These are phyloP conservation scores for Neohortaea acidophila DNA, from an alignment of 495 filamentous ascomycete species.

Conservation along the genomic window DNA sequence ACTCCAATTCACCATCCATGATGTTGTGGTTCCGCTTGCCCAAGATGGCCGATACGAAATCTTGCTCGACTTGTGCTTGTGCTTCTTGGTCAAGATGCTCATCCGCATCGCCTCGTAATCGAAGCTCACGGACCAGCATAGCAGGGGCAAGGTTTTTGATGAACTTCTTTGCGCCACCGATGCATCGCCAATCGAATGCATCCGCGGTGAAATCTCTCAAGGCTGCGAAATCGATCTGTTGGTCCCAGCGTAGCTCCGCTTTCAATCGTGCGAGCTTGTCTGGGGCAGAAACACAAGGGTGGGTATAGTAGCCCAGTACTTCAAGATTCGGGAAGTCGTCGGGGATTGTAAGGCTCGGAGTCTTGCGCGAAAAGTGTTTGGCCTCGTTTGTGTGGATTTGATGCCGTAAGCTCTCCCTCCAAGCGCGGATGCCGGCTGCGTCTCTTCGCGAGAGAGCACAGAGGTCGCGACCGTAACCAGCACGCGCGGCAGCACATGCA, in stretches of 20 bases:
- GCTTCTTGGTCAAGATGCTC: constrained; percentile 26
- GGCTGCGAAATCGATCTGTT: constrained; percentile 46
- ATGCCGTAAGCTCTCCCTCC: constrained; percentile 58
- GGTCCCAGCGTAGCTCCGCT: constrained; percentile 44
- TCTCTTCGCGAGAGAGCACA: constrained; percentile 38
- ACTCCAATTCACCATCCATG: constrained; percentile 59
- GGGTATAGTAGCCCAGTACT: constrained; percentile 71
- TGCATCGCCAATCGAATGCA: constrained; percentile 72
- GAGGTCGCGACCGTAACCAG: constrained; percentile 70
- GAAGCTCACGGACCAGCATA: constrained; percentile 51
- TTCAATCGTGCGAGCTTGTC: constrained; percentile 45
- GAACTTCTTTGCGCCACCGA: constrained; percentile 67
- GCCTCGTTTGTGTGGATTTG: constrained; percentile 76
- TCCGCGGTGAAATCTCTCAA: constrained; percentile 59
- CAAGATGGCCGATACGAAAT: constrained; percentile 45
- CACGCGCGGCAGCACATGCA: constrained; percentile 78
- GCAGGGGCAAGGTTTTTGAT: constrained; percentile 68
- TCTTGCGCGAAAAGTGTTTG: constrained; percentile 61
- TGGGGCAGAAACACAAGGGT: constrained; percentile 57
- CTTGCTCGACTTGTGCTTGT: constrained; percentile 31
- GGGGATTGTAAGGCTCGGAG: constrained; percentile 59
- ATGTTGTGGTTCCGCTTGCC: constrained; percentile 50
- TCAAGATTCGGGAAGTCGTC: constrained; percentile 64
- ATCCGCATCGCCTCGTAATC: constrained; percentile 21
- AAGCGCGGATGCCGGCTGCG: constrained; percentile 38